Conservation (phyloP, 1,139 yeast species). For the Magnusiomyces tetraspermus region DNA sequence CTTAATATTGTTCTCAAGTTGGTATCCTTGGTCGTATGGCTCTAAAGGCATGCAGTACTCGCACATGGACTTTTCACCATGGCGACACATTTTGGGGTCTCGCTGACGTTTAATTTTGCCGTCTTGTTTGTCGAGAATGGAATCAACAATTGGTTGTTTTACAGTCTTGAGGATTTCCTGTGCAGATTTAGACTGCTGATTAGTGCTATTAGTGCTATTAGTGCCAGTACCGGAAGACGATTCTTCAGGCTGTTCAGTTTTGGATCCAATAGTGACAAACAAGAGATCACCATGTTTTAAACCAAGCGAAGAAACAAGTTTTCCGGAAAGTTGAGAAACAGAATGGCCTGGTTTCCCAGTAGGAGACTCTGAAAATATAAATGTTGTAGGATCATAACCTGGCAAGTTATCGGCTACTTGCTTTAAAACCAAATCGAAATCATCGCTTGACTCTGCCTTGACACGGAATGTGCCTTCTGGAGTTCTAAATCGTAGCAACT, state of each 20-base stretch:
- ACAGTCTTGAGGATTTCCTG: conserved; percentile 22
- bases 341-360: conserved; percentile 39
- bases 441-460: conserved; percentile 40
- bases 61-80: conserved; percentile 93
- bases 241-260: conserved; percentile 13
- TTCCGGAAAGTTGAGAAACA: conserved; percentile 38
- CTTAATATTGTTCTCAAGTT: conserved; percentile 67
- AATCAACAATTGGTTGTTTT: conserved; percentile 49
- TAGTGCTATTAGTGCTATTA: conserved; percentile 10
- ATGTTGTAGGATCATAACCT: conserved; percentile 10
- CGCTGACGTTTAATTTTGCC: conserved; percentile 65
- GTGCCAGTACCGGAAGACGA: no score
- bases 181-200: conserved; percentile 13
- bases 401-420: conserved; percentile 27
- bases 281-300: conserved; percentile 78
- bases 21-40: conserved; percentile 82
- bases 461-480: conserved; percentile 77
- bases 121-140: conserved; percentile 50
- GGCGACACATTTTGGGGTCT: conserved; percentile 60
- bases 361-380: conserved; percentile 31
- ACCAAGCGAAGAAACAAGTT: conserved; percentile 45
- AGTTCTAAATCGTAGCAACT: conserved; percentile 69
- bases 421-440: conserved; percentile 43
- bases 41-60: conserved; percentile 94
- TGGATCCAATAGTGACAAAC: conserved; percentile 43